Conservation (phyloP, 352 stramenopile species). For the Plasmopara halstedii region DNA sequence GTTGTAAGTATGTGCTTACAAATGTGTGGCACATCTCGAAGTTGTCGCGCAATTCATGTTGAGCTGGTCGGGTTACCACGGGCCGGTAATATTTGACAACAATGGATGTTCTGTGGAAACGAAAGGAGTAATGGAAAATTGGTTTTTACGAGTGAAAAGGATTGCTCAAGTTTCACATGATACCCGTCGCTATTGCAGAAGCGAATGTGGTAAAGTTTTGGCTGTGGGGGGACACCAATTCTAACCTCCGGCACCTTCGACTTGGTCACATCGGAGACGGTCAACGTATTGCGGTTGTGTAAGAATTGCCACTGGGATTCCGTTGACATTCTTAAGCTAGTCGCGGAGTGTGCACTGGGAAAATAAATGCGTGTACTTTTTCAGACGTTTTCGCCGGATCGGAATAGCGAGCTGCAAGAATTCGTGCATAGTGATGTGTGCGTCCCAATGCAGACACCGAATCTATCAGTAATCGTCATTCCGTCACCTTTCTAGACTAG, state of each 20-base stretch:
- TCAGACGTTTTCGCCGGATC: no score
- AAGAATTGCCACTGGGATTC: no score
- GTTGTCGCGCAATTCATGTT: slow-evolving; percentile 1
- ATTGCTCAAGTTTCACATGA: slow-evolving; percentile 1
- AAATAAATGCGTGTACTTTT: no score
- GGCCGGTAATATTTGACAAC: slow-evolving; percentile 4
- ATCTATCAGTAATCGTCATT: no score
- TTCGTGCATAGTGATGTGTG: no score
- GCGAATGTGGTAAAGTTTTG: slow-evolving; percentile 6
- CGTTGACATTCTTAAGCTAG: no score
- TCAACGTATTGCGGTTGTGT: no score
- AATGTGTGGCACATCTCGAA: slow-evolving; percentile 4
- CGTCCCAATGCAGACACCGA: no score
- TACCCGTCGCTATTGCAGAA: neutral
- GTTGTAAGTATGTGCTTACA: slow-evolving; percentile 6
- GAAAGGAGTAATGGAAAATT: slow-evolving; percentile 4
- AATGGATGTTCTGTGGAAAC: slow-evolving; percentile 9
- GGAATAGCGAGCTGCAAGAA: no score
- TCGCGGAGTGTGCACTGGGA: no score
- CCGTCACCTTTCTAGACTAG: no score
- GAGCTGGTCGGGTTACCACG: slow-evolving; percentile 1
- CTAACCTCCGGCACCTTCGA: neutral
- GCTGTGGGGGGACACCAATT: neutral
- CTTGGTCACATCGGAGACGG: neutral
- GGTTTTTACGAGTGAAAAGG: slow-evolving; percentile 10